Percentiles rank a stretch among this genome's conserved stretches.
phyloP scores from a whole-genome alignment of 352 stramenopile species.

The Globisporangium spiculum region DNA sequence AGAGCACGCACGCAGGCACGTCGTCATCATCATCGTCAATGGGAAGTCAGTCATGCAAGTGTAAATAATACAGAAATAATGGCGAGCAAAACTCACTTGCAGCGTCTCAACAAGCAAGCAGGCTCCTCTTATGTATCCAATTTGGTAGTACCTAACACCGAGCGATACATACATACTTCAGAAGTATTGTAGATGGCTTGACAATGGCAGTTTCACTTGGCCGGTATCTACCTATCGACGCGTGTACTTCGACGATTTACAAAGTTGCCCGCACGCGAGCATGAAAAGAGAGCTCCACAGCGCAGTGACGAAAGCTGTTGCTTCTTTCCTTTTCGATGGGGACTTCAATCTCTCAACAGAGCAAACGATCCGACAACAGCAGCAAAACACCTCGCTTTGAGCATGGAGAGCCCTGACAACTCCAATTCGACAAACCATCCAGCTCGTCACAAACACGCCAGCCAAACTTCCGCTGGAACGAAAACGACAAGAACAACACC shows the following conservation, averaged over 20 bases:
- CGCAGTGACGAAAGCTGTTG: too few relatives aligned
- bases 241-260: too few relatives aligned
- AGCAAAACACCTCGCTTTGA: neutral
- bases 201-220: too few relatives aligned
- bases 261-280: too few relatives aligned
- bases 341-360: neutral
- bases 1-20: constrained; percentile 2
- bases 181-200: too few relatives aligned
- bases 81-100: constrained; percentile 3
- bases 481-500: neutral
- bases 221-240: too few relatives aligned
- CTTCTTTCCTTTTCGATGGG: too few relatives aligned
- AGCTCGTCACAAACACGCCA: neutral
- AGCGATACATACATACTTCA: too few relatives aligned
- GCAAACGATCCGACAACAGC: neutral
- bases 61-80: constrained; percentile 6
- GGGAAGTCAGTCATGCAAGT: neutral
- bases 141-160: neutral
- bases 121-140: neutral
- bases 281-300: too few relatives aligned
- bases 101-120: neutral
- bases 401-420: neutral
- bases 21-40: constrained; percentile 3
- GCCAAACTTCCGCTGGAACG: neutral
- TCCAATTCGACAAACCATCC: neutral